Evolutionary conservation across 1,284 basidiomycete genomes (phyloP).

Genomic region (Irpex lacteus): DNA sequence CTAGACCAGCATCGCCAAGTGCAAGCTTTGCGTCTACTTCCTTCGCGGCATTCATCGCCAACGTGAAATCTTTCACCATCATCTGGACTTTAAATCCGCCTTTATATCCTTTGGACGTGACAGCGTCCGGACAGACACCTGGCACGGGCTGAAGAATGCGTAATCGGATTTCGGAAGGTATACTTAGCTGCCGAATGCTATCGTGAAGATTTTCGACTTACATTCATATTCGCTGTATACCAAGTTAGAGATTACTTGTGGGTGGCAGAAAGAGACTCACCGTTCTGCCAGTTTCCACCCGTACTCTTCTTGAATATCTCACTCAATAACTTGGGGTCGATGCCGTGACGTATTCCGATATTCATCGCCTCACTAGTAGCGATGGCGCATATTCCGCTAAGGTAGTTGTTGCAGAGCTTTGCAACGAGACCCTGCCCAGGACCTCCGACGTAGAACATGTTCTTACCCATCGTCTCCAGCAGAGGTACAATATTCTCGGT

Average conservation of each 20-base stretch:
- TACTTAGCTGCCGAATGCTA: neutral
- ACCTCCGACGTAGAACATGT: neutral
- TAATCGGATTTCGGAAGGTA: too few relatives aligned
- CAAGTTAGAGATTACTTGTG: neutral
- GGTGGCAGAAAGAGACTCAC: neutral
- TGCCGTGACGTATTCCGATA: neutral
- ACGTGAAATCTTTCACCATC: conserved; percentile 2
- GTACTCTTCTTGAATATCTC: conserved; percentile 3
- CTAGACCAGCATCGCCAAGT: neutral
- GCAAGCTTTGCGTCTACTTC: neutral
- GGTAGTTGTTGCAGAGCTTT: conserved; percentile 2
- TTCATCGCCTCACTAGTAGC: conserved; percentile 2
- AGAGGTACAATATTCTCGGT: neutral
- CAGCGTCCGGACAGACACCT: neutral
- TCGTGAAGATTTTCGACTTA: neutral
- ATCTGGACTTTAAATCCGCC: neutral
- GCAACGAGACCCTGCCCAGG: conserved; percentile 1
- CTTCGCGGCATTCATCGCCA: neutral
- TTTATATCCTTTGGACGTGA: neutral
- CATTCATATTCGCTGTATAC: conserved; percentile 1
- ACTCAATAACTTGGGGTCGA: neutral
- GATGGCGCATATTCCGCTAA: conserved; percentile 1
- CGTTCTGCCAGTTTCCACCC: conserved; percentile 1
- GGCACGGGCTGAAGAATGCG: neutral
- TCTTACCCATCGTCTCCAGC: conserved; percentile 1